Conservation (phyloP, 1,139 yeast genomes). For the Hansenula sp. region DNA sequence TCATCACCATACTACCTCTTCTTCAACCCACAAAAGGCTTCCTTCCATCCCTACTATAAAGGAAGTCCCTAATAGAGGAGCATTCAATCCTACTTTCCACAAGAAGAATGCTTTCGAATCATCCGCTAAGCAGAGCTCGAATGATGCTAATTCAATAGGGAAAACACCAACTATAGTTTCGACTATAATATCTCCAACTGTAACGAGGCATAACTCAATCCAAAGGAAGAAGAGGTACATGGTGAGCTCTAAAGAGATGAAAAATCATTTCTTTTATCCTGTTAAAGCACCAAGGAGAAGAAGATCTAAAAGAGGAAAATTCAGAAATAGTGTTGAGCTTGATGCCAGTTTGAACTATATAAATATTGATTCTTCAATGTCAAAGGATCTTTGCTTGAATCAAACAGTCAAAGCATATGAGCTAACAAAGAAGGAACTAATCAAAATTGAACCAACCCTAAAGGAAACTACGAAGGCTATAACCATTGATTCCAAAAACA, state of each 20-base stretch:
- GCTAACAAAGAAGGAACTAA: slow-evolving; percentile 7
- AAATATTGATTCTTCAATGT: slow-evolving; percentile 17
- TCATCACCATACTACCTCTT: background rate
- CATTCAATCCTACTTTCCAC: slow-evolving; percentile 2
- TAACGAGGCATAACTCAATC: slow-evolving; percentile 13
- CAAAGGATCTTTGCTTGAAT: slow-evolving; percentile 18
- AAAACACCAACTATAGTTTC: slow-evolving; percentile 19
- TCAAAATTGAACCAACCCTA: slow-evolving; percentile 13
- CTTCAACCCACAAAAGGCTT: background rate
- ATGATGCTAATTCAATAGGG: slow-evolving; percentile 7
- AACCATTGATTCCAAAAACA: slow-evolving; percentile 21
- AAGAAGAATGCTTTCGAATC: slow-evolving; percentile 3
- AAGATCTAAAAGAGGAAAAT: slow-evolving; percentile 19
- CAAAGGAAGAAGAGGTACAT: slow-evolving; percentile 16
- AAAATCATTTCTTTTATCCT: slow-evolving; percentile 18
- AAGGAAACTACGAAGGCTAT: slow-evolving; percentile 13
- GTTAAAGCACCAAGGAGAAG: slow-evolving; percentile 20
- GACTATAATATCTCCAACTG: slow-evolving; percentile 11
- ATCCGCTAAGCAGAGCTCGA: background rate
- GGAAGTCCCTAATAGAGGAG: slow-evolving; percentile 1
- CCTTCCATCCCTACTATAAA: slow-evolving; percentile 1
- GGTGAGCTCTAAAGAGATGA: slow-evolving; percentile 17
- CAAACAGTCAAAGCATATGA: slow-evolving; percentile 13
- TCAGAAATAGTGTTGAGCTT: slow-evolving; percentile 18
- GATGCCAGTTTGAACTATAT: slow-evolving; percentile 20